These are phyloP conservation scores for Penicillium fimorum DNA, from an alignment of 495 filamentous ascomycete species.

Conservation along the genomic window DNA sequence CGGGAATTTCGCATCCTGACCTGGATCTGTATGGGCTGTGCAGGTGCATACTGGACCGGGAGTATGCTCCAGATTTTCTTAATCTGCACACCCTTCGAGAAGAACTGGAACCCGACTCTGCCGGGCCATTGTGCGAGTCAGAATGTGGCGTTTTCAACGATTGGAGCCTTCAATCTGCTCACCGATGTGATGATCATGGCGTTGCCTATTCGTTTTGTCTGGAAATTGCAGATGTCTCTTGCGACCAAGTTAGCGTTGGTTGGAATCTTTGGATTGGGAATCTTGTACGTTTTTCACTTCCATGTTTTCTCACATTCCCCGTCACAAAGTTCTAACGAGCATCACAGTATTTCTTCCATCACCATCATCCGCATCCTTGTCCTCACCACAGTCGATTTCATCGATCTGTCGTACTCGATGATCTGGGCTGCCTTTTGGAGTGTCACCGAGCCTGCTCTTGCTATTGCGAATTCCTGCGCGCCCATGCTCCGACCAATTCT, in stretches of 20 bases:
- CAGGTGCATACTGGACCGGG: slow-evolving; percentile 25
- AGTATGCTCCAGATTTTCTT: slow-evolving; percentile 30
- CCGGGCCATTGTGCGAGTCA: slow-evolving; percentile 22
- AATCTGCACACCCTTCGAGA: slow-evolving; percentile 33
- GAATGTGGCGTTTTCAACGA: slow-evolving; percentile 27
- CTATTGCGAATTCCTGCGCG: slow-evolving; percentile 21
- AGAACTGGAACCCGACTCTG: slow-evolving; percentile 19
- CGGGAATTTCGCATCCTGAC: slow-evolving; percentile 36
- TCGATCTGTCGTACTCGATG: slow-evolving; percentile 24
- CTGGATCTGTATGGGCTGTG: slow-evolving; percentile 33
- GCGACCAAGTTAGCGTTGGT: slow-evolving; percentile 23
- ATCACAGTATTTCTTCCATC: slow-evolving; percentile 24
- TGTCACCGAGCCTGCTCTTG: slow-evolving; percentile 24
- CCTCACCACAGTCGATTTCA: slow-evolving; percentile 23
- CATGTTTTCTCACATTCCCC: neutral
- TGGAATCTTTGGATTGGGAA: slow-evolving; percentile 21
- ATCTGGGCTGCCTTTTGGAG: slow-evolving; percentile 31
- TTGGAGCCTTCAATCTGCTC: slow-evolving; percentile 33
- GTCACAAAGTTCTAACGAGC: neutral
- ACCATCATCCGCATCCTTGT: slow-evolving; percentile 26
- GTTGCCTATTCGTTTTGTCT: slow-evolving; percentile 42
- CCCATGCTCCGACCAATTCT: slow-evolving; percentile 28
- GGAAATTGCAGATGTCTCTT: slow-evolving; percentile 31
- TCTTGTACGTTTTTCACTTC: slow-evolving; percentile 13
- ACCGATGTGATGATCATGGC: slow-evolving; percentile 44